Evolutionary conservation across 1,284 basidiomycete genomes (phyloP).

Genomic region (Inonotus hispidus): DNA sequence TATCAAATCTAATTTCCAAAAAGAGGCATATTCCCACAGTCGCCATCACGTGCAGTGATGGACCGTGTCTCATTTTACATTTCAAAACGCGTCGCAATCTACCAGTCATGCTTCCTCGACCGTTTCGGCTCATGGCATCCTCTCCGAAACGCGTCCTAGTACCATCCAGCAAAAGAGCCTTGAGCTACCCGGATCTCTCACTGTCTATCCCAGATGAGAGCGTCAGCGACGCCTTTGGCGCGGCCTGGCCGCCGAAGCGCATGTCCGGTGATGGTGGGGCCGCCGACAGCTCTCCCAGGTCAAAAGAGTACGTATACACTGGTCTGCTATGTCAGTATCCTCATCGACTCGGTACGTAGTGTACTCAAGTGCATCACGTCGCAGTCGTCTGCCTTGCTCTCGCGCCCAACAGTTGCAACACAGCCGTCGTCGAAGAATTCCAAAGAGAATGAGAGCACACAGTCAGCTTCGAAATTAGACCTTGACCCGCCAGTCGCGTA

Average conservation of each 20-base stretch:
- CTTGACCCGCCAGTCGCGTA: neutral
- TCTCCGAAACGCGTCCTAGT: neutral
- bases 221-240: conserved; percentile 2
- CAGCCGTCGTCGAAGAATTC: neutral
- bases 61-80: neutral
- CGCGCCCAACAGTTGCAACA: neutral
- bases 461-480: neutral
- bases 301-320: neutral
- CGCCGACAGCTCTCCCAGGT: neutral
- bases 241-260: conserved; percentile 2
- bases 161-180: neutral
- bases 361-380: neutral
- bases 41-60: neutral
- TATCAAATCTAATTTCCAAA: no score
- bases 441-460: neutral
- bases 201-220: neutral
- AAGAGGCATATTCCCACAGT: neutral
- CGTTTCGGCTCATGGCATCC: neutral
- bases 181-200: neutral
- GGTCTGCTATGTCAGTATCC: neutral
- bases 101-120: neutral
- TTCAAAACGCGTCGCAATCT: neutral
- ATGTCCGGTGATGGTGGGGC: no score
- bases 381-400: neutral
- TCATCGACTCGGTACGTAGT: neutral